Evolutionary conservation across 2,329 filamentous ascomycete genomes (phyloP).

Genomic region (Malbranchea zuffiana): DNA sequence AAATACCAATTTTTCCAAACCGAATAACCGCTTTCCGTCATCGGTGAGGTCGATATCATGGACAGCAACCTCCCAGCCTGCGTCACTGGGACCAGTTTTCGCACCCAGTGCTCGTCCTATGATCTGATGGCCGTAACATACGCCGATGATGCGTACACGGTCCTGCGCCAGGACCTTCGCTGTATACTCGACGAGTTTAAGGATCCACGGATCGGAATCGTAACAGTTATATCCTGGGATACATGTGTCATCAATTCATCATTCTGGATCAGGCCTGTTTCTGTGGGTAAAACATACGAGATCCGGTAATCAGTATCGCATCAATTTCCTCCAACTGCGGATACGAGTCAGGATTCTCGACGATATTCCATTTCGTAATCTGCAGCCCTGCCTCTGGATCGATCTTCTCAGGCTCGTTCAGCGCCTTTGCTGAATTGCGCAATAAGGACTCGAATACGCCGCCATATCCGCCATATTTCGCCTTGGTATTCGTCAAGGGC

Average conservation of each 20-base stretch:
- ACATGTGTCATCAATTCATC: no score
- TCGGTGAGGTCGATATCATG: slow-evolving; percentile 56
- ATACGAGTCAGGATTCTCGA: slow-evolving; percentile 54
- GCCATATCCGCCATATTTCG: slow-evolving; percentile 61
- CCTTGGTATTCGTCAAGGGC: slow-evolving; percentile 53
- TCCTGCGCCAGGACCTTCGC: slow-evolving; percentile 51
- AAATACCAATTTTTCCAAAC: slow-evolving; percentile 48
- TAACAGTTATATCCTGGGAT: slow-evolving; percentile 56
- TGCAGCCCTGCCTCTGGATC: slow-evolving; percentile 38
- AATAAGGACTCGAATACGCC: slow-evolving; percentile 57
- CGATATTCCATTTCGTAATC: slow-evolving; percentile 60
- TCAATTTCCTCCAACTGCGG: slow-evolving; percentile 65
- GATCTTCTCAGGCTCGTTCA: slow-evolving; percentile 27
- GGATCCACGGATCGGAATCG: slow-evolving; percentile 64
- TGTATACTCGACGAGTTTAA: slow-evolving; percentile 59
- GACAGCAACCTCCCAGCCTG: slow-evolving; percentile 76
- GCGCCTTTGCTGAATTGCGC: slow-evolving; percentile 40
- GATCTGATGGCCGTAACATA: slow-evolving; percentile 86
- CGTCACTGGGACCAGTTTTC: slow-evolving; percentile 54
- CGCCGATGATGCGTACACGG: slow-evolving; percentile 60
- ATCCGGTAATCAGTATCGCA: slow-evolving; percentile 70
- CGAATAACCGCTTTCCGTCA: slow-evolving; percentile 62
- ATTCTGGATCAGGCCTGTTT: not conserved
- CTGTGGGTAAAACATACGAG: slow-evolving; percentile 31
- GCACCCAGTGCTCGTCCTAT: slow-evolving; percentile 60